Base-by-base conservation (phyloP, 306 rosid species). In the Cicer judaicum region DNA sequence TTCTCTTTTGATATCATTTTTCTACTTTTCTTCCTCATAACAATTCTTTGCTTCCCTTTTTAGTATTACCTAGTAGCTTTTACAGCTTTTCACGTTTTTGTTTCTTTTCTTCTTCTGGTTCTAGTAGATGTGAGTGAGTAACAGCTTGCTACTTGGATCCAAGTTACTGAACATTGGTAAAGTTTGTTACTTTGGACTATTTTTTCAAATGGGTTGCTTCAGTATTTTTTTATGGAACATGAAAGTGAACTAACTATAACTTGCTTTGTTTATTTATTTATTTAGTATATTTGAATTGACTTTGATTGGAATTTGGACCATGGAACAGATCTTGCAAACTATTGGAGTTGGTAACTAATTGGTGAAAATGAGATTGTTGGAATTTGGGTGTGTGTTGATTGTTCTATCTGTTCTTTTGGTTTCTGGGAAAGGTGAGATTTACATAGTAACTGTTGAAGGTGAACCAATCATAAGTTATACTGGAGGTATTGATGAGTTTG, bases 401-500 rank as follows among this genome's bases (percentile, higher is more conserved):
- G 64, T 86, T 60, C 38, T 88, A 38, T 71, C 56, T 40, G 70
- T 75, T 29, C 70, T 90, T 80, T 7, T 90, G 59, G 65, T 57
- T 53, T 38, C 66, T 72, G 96, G 82, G 65, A 86, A 73, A 47
- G 90, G 89, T 15, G 97, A 92, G 79, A 61, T 95, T 90, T 95
- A 86, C 80, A 85, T 95, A 56, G 99, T 81, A 34, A 88, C 92
- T 6, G 75, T 95, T 62, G 99, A 95, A 72, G 99, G 98, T 78
- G 97, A 95, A 73, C 99, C 99, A 53, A 76, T 95, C 57, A 89
- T 90, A 64, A 95, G 99, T 87, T 95, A 95, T 46, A 76, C 62
- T 65, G 99, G 99, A 18, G 99, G 85, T 63, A 69, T 90, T 42
- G 91, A 88, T 75, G 99, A 95, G 16, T 92, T 95, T 87, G 92